Percentiles rank a stretch among this genome's conserved stretches.
Conservation (phyloP, 441 rosid species). For the Eruca vesicaria region DNA sequence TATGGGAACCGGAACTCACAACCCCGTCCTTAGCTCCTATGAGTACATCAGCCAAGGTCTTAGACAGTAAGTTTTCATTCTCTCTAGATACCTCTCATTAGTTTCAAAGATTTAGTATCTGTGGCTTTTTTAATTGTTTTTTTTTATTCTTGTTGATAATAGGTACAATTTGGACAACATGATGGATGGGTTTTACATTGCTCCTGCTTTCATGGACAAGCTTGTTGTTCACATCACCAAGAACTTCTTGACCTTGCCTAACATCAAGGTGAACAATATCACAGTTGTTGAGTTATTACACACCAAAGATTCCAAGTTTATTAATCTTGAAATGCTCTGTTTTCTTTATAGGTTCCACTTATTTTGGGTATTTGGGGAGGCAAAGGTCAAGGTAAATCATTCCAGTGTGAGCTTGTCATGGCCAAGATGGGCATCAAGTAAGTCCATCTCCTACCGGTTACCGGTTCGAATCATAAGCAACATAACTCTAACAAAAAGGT, state of each 20-base stretch:
- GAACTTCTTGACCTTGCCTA: constrained; percentile 92
- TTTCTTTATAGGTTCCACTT: constrained; percentile 63
- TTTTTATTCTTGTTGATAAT: constrained; percentile 11
- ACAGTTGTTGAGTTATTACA: constrained; percentile 3
- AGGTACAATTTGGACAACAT: constrained; percentile 81
- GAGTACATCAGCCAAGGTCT: constrained; percentile 86
- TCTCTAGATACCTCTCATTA: neutral
- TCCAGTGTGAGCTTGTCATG: constrained; percentile 95
- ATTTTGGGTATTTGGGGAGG: constrained; percentile 99
- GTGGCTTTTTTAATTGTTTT: neutral
- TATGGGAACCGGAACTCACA: constrained; percentile 67
- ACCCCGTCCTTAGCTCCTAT: constrained; percentile 65
- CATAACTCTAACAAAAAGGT: neutral
- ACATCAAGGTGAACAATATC: constrained; percentile 61
- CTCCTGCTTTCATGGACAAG: constrained; percentile 99
- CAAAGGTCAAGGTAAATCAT: constrained; percentile 97
- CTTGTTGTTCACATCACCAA: constrained; percentile 91
- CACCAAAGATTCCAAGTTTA: constrained; percentile 2
- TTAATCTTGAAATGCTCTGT: neutral
- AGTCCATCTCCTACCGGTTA: constrained; percentile 25
- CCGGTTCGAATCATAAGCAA: neutral
- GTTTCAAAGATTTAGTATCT: neutral
- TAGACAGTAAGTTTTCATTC: constrained; percentile 48
- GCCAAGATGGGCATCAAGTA: constrained; percentile 98
- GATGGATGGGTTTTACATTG: constrained; percentile 81